A percentile compares a stretch with the other conserved stretches of the same genome.
These are phyloP conservation scores for Trichophyton mentagrophytes DNA, from an alignment of 2,329 filamentous ascomycete species.

Conservation along the genomic window DNA sequence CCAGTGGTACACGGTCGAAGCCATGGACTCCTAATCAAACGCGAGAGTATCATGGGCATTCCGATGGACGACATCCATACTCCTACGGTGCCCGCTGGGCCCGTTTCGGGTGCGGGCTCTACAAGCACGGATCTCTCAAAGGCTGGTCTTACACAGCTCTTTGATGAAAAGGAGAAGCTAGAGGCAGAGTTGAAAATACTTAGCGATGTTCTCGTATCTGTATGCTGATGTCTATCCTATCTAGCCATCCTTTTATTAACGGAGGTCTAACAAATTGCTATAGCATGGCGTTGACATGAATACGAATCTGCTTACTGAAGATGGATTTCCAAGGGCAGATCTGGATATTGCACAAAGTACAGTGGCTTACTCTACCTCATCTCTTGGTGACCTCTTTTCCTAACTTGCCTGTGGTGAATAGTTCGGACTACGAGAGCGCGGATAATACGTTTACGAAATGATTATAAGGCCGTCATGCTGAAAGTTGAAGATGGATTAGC, in stretches of 20 bases:
- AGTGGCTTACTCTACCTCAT: conserved; percentile 13
- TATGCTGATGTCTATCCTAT: conserved; percentile 33
- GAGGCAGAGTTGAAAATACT: conserved; percentile 80
- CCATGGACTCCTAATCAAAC: not conserved
- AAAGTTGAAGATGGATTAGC: conserved; percentile 77
- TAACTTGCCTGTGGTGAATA: conserved; percentile 26
- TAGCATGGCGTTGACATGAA: conserved; percentile 91
- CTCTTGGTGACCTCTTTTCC: not conserved
- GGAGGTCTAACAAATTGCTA: not conserved
- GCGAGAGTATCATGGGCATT: conserved; percentile 35
- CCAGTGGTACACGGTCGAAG: not conserved
- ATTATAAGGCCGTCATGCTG: conserved; percentile 81
- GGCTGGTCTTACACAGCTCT: conserved; percentile 64
- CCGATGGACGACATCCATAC: conserved; percentile 54
- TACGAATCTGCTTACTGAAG: conserved; percentile 70
- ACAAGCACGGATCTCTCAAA: conserved; percentile 49
- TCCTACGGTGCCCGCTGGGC: conserved; percentile 65
- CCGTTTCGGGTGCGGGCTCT: conserved; percentile 45
- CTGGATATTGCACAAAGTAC: conserved; percentile 89
- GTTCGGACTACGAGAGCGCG: conserved; percentile 85
- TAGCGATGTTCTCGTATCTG: conserved; percentile 75
- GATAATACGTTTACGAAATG: conserved; percentile 81
- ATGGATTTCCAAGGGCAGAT: conserved; percentile 86
- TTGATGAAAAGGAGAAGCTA: conserved; percentile 68
- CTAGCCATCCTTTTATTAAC: not conserved